Evolutionary conservation across 1,284 basidiomycete genomes (phyloP).

Genomic region (Cutaneotrichosporon mucoides): DNA sequence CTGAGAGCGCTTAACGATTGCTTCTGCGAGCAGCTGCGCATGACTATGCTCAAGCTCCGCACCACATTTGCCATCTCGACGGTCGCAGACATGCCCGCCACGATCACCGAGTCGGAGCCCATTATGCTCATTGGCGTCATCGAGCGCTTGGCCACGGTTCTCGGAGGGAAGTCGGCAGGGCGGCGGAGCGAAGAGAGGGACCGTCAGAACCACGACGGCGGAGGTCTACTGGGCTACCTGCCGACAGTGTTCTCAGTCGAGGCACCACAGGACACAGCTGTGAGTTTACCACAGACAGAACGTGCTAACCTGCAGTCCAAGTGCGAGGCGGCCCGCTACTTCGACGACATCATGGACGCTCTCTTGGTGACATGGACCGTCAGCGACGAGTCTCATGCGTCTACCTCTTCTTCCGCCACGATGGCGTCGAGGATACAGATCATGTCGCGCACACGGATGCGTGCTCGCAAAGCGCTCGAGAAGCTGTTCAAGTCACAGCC

Average conservation of each 20-base stretch:
- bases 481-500: conserved; percentile 77
- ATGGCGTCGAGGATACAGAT: conserved; percentile 40
- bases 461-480: conserved; percentile 74
- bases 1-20: conserved; percentile 77
- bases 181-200: conserved; percentile 26
- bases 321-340: conserved; percentile 26
- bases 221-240: conserved; percentile 46
- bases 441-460: conserved; percentile 49
- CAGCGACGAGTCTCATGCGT: conserved; percentile 10
- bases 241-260: conserved; percentile 48
- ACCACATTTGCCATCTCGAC: conserved; percentile 41
- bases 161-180: conserved; percentile 28
- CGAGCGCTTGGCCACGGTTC: conserved; percentile 70
- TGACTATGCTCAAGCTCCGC: conserved; percentile 50
- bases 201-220: conserved; percentile 54
- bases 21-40: conserved; percentile 68
- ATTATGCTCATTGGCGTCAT: conserved; percentile 76
- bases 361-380: conserved; percentile 39
- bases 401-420: not conserved
- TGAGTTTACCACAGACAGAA: conserved; percentile 7
- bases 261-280: conserved; percentile 29
- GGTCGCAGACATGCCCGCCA: conserved; percentile 37
- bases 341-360: conserved; percentile 37
- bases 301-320: conserved; percentile 10
- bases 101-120: conserved; percentile 73